These are phyloP conservation scores for Botrytis fragariae DNA, from an alignment of 2,329 filamentous ascomycete species.

Conservation along the genomic window DNA sequence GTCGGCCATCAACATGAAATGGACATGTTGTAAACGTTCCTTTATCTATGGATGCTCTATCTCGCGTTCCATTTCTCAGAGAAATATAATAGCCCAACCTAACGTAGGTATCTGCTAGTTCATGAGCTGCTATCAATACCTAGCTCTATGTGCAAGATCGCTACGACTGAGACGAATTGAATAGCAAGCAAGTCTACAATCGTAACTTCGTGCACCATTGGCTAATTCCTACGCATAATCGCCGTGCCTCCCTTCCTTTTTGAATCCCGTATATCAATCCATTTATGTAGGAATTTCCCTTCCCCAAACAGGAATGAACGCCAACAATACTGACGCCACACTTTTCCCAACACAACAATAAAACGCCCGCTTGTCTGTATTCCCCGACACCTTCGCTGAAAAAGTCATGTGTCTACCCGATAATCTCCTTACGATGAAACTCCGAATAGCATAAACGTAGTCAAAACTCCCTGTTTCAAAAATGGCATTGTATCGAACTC, in stretches of 20 bases:
- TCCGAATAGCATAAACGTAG: neutral
- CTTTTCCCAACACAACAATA: slow-evolving; percentile 1
- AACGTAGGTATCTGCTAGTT: neutral
- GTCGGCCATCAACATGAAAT: neutral
- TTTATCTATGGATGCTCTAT: neutral
- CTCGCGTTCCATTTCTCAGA: neutral
- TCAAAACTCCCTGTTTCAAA: slow-evolving; percentile 7
- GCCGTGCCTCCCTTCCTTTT: neutral
- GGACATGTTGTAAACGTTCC: neutral
- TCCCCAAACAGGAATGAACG: neutral
- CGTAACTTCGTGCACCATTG: neutral
- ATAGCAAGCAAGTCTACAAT: neutral
- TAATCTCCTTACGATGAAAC: neutral
- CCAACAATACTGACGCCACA: slow-evolving; percentile 1
- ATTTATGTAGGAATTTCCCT: neutral
- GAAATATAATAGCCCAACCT: neutral
- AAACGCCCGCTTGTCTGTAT: neutral
- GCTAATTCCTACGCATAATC: neutral
- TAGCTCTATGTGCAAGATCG: neutral
- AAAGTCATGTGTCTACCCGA: neutral
- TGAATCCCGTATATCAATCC: neutral
- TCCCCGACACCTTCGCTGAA: slow-evolving; percentile 4
- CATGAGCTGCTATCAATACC: neutral
- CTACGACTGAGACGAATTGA: neutral
- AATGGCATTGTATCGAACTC: neutral